A percentile compares a stretch with the other conserved stretches of the same genome.
Evolutionary conservation across 192 early-diverging fungal genomes (phyloP).

Genomic region (Mortierella alpina): DNA sequence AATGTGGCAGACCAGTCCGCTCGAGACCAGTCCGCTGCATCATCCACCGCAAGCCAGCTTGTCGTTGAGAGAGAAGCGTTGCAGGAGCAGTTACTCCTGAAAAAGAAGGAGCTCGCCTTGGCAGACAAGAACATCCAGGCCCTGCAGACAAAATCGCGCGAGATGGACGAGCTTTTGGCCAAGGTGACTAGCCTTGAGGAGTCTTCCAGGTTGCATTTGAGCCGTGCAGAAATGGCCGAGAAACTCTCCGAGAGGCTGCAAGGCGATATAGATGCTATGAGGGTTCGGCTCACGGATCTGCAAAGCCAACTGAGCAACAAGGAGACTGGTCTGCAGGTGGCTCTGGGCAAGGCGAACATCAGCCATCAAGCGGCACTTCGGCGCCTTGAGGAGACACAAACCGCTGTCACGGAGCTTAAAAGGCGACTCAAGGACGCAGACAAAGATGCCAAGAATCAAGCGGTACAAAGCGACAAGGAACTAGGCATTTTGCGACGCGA

Average conservation of each 20-base stretch:
- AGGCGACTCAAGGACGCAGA: slow-evolving; percentile 17
- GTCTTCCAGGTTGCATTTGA: background rate
- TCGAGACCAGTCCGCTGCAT: slow-evolving; percentile 12
- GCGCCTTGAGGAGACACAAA: slow-evolving; percentile 4
- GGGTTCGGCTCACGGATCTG: slow-evolving; percentile 1
- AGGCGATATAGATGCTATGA: background rate
- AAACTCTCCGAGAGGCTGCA: slow-evolving; percentile 13
- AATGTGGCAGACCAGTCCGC: slow-evolving; percentile 4
- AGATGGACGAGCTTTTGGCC: slow-evolving; percentile 10
- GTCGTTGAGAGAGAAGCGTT: slow-evolving; percentile 23
- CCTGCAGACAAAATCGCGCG: slow-evolving; percentile 3
- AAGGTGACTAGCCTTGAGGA: slow-evolving; percentile 21
- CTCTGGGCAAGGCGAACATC: slow-evolving; percentile 9
- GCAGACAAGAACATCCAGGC: slow-evolving; percentile 4
- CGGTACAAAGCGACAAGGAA: slow-evolving; percentile 9
- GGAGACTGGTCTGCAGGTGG: slow-evolving; percentile 2
- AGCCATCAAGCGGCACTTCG: background rate
- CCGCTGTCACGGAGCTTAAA: background rate
- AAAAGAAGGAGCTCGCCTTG: background rate
- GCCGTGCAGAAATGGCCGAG: slow-evolving; percentile 4
- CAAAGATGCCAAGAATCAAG: slow-evolving; percentile 6
- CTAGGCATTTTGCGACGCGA: slow-evolving; percentile 1
- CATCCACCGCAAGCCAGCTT: slow-evolving; percentile 33
- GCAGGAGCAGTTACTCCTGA: slow-evolving; percentile 8
- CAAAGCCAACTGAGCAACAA: slow-evolving; percentile 14